Evolutionary conservation across 768 basidiomycete genomes (phyloP), one percentile per base, ranked within the genome.

Genomic region (Termitomyces sp.): DNA sequence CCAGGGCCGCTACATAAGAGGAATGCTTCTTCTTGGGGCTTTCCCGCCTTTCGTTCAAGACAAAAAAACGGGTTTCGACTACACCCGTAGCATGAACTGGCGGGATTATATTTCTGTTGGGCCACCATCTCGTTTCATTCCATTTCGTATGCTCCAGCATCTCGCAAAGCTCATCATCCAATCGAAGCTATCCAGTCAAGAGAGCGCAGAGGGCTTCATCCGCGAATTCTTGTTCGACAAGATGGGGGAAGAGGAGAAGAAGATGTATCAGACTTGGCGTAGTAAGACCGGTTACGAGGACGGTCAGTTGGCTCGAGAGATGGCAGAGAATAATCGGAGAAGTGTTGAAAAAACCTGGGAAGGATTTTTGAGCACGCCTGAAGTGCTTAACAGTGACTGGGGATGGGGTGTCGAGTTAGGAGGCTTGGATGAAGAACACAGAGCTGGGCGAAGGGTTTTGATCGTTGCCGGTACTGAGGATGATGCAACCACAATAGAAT

Each of bases 291-390:
- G 74, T 0, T 61, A 72, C 16, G 66, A 65, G 14, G 78, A 78
- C 56, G 78, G 74, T 0, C 73, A 76, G 40, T 65, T 72, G 55
- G 71, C 73, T 59, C 64, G 68, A 48, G 58, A 65, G 57, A 68
- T 77, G 67, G 77, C 77, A 8, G 58, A 63, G 57, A 74, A 70
- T 54, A 63, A 69, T 42, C 64, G 72, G 51, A 71, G 71, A 58
- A 81, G 79, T 61, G 73, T 77, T 7, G 70, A 68, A 40, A 74
- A 62, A 38, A 70, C 73, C 30, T 79, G 78, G 79, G 76, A 72
- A 54, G 80, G 80, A 2, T 76, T 81, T 56, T 64, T 71, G 58
- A 73, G 72, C 24, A 57, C 66, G 28, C 28, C 70, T 3, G 50
- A 61, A 6, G 67, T 78, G 24, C 49, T 77, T 20, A 71, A 78